Base-by-base conservation (phyloP, 352 stramenopile species). In the Phytophthora cactorum region DNA sequence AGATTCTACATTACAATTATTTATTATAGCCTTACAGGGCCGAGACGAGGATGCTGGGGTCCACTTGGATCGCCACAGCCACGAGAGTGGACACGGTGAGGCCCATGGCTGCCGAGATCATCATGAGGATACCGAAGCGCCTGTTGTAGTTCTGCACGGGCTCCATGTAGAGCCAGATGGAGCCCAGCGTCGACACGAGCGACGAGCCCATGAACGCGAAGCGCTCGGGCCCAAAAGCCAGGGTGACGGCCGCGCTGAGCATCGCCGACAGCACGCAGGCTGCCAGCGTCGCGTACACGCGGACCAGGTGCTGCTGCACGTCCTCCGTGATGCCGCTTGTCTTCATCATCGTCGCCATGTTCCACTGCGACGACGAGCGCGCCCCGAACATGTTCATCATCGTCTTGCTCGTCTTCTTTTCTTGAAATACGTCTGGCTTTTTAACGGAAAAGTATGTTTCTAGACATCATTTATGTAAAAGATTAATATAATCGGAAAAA, bases 1-100 rank as follows among this genome's bases (percentile, higher is more conserved):
- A 55, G 6, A 17, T 6, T 29, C 17, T 43, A 4, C 36, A 43
- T n/a, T 22, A 3, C 12, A 17, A 4, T n/a, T 29, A 11, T 28
- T 54, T 12, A 14, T 7, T 28, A 28, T 12, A 39, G 27, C 47
- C 80, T 66, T 83, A 93, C 86, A 94, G 79, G 49, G 91, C 86
- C 28, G 81, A 89, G 41, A 96, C 76, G 44, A 97, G 66, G 39
- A 97, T 86, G 47, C 74, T 78, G 25, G 89, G 85, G 63, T 96
- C 84, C 43, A 96, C 72, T 41, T 84, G 39, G 10, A 95, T 75
- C n/a, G 86, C 87, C 22, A 96, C 57, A 15, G 84, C 79, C 9
- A 97, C 77, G 31, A 97, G 78, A 25, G 81, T 81, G 27, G 84
- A 88, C 60, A 92, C 72, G 45, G 66, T 90, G 39, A 96, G 61